Conservation (phyloP, 768 basidiomycete species). For the Boletus rubescentipes region DNA sequence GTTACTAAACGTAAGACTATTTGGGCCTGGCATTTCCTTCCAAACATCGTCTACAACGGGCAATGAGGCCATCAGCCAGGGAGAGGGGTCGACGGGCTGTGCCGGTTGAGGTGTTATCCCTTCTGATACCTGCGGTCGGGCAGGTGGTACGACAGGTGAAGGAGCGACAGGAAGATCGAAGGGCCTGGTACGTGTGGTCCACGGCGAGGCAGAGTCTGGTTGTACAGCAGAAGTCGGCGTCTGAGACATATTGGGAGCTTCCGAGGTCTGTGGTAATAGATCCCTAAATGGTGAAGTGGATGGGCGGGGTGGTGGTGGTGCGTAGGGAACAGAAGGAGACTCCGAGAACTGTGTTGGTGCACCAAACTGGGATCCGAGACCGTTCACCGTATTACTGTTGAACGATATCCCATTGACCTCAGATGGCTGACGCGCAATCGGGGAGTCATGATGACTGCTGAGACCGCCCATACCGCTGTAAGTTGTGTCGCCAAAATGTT, state of each 20-base stretch:
- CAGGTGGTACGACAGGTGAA: slow-evolving; percentile 23
- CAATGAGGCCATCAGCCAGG: slow-evolving; percentile 55
- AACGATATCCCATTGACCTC: slow-evolving; percentile 29
- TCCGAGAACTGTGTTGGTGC: slow-evolving; percentile 19
- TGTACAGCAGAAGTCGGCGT: slow-evolving; percentile 24
- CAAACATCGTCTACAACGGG: slow-evolving; percentile 47
- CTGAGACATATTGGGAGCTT: slow-evolving; percentile 19
- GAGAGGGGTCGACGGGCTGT: slow-evolving; percentile 43
- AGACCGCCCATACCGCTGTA: slow-evolving; percentile 26
- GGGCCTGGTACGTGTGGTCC: slow-evolving; percentile 20
- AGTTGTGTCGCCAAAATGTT: slow-evolving; percentile 23
- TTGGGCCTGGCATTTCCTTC: slow-evolving; percentile 41
- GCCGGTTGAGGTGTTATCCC: slow-evolving; percentile 36
- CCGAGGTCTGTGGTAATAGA: slow-evolving; percentile 15
- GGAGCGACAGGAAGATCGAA: slow-evolving; percentile 18
- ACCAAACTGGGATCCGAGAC: slow-evolving; percentile 23
- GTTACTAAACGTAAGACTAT: slow-evolving; percentile 57
- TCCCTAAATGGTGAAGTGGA: slow-evolving; percentile 26
- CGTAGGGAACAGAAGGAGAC: slow-evolving; percentile 21
- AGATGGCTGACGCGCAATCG: slow-evolving; percentile 19
- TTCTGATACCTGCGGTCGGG: slow-evolving; percentile 30
- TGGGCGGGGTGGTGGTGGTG: slow-evolving; percentile 19
- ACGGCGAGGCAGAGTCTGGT: slow-evolving; percentile 21
- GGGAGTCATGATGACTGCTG: slow-evolving; percentile 21
- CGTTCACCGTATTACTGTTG: slow-evolving; percentile 13